Evolutionary conservation across 2,329 filamentous ascomycete species (phyloP), one percentile per base, ranked within the genome.

Genomic region (Geosmithia morbida): DNA sequence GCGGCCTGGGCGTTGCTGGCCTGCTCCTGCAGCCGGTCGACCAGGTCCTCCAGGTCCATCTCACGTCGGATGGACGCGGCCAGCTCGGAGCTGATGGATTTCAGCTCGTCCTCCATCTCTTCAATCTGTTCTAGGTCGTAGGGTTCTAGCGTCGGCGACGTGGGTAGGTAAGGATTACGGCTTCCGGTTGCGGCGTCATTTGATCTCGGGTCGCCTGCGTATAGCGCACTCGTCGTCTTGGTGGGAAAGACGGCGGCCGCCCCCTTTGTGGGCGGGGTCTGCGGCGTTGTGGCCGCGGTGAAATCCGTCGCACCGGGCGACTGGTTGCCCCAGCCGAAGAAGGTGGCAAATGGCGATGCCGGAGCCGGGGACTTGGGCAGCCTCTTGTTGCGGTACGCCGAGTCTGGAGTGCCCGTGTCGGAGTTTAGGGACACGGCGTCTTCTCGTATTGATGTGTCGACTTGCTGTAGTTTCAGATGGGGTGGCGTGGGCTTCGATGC

Each of bases 41-140:
- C 82, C 44, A 97, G 73, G 62, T 98, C 92, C 64, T 98, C 92
- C 30, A 98, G 67, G 56, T 98, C 92, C 77, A 98, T 90, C 68
- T 98, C 92, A 51, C 92, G 80, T 56, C 86, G 81, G 59, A 98
- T 97, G 26, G 92, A 97, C 54, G 81, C 77, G 33, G 92, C 92
- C 61, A 98, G 72, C 72, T 98, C 92, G 50, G 82, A 77, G 69
- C 87, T 94, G 66, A 98, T 90, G 64, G 90, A 85, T 56, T 87
- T 87, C 54, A 98, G 66, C 71, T 98, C 92, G 61, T 88, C 85
- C 70, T 98, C 92, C 70, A 98, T 82, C 61, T 94, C 87, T 61
- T 87, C 80, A 57, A 94, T 75, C 62, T 88, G 65, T 52, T 61
- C 55, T 43, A 70, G 62, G 46, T 61, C 51, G 48, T 64, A 58